Evolutionary conservation across 75 land plant species (phyloP).

Genomic region (Cryptomeria japonica): DNA sequence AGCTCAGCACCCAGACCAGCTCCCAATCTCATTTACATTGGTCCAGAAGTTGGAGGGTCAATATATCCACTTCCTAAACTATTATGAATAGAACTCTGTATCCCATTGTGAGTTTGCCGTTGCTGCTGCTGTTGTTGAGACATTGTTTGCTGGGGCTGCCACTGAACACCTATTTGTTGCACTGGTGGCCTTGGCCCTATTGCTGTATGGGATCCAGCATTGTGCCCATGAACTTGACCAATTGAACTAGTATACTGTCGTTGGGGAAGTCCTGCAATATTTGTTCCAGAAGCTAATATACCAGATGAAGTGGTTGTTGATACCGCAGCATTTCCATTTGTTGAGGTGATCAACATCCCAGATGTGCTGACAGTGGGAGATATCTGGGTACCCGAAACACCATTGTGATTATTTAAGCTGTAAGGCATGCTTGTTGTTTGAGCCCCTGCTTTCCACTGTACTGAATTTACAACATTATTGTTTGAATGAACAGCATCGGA

Average conservation of each 20-base stretch:
- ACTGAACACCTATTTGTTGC: conserved; percentile 25
- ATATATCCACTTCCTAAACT: conserved; percentile 33
- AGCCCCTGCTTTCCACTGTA: conserved; percentile 23
- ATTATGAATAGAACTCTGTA: background rate
- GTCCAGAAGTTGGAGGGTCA: conserved; percentile 31
- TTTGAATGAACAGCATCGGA: conserved; percentile 15
- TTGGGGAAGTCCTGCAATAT: conserved; percentile 25
- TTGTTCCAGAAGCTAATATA: conserved; percentile 15
- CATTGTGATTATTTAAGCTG: background rate
- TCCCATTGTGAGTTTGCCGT: conserved; percentile 15
- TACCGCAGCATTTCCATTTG: conserved; percentile 14
- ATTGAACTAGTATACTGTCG: conserved; percentile 31
- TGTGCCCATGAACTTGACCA: conserved; percentile 29
- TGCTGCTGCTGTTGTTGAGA: conserved; percentile 16
- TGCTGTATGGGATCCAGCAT: conserved; percentile 5
- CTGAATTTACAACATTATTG: background rate
- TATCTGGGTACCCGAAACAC: conserved; percentile 15
- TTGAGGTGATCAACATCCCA: conserved; percentile 16
- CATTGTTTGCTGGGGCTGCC: conserved; percentile 32
- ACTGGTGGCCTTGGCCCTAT: background rate
- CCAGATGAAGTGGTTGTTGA: conserved; percentile 30
- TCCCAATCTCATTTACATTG: conserved; percentile 28
- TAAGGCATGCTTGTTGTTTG: conserved; percentile 1
- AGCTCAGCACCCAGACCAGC: background rate
- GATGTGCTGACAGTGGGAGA: conserved; percentile 20